A percentile compares a stretch with the other conserved stretches of the same genome.
Conservation (phyloP, 176 grass and related monocot genomes). For the Puya raimondii region DNA sequence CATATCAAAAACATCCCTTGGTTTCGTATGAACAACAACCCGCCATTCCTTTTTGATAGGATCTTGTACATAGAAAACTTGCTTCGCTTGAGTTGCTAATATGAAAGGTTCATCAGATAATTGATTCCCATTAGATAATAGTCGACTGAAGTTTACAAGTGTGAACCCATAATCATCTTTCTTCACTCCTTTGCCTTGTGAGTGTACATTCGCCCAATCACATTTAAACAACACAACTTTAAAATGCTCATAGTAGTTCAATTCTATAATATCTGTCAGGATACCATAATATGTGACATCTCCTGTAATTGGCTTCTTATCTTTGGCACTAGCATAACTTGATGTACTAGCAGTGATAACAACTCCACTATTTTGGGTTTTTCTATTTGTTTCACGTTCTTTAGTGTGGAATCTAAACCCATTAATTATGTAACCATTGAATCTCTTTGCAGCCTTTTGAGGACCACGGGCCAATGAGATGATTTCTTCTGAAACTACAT, state of each 20-base stretch:
- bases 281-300: not conserved
- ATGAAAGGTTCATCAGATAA: conserved; percentile 18
- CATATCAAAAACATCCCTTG: conserved; percentile 7
- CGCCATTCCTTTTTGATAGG: not conserved
- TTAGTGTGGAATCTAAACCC: not conserved
- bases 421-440: not conserved
- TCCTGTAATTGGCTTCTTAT: not conserved
- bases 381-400: not conserved
- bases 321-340: conserved; percentile 6
- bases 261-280: not conserved
- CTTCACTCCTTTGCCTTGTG: not conserved
- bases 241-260: not conserved
- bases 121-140: not conserved
- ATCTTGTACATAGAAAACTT: conserved; percentile 22
- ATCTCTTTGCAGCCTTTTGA: not conserved
- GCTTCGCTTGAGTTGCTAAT: conserved; percentile 9
- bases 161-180: conserved; percentile 7
- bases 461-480: not conserved
- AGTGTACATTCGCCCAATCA: not conserved
- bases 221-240: conserved; percentile 7
- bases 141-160: conserved; percentile 5
- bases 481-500: not conserved
- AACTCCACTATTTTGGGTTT: not conserved
- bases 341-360: not conserved
- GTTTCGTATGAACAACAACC: not conserved